phyloP scores from a whole-genome alignment of 2,329 filamentous ascomycete species.

The Hypoxylon rubiginosum region DNA sequence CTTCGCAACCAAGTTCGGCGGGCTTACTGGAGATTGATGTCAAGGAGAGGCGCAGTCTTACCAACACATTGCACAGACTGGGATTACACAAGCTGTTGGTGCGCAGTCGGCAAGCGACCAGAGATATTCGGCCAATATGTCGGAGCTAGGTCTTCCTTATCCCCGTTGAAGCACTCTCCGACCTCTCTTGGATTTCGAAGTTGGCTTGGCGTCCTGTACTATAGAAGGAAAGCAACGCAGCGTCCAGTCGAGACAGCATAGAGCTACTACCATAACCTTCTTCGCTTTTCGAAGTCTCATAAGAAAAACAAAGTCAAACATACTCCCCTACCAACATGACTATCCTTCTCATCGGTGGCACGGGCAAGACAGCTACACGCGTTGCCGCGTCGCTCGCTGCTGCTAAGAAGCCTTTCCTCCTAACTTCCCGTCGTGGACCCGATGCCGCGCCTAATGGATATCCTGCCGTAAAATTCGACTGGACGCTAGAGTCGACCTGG shows the following conservation, averaged over 20 bases:
- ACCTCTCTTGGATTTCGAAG: not conserved
- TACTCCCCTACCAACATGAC: conserved; percentile 33
- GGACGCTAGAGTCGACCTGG: conserved; percentile 40
- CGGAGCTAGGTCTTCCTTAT: not conserved
- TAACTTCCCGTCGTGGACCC: conserved; percentile 36
- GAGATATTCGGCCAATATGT: not conserved
- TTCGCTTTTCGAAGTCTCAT: not conserved
- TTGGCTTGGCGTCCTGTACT: not conserved
- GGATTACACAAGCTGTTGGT: not conserved
- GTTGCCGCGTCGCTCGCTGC: conserved; percentile 35
- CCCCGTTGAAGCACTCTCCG: not conserved
- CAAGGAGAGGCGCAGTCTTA: too few species aligned
- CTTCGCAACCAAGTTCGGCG: not conserved
- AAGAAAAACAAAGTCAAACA: not conserved
- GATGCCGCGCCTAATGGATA: conserved; percentile 15
- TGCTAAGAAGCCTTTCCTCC: conserved; percentile 35
- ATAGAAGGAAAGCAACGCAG: not conserved
- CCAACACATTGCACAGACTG: not conserved
- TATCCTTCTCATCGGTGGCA: conserved; percentile 41
- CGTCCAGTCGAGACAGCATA: not conserved
- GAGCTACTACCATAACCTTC: not conserved
- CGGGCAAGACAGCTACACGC: conserved; percentile 42
- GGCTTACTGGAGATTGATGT: not conserved
- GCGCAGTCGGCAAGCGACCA: not conserved
- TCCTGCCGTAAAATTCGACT: conserved; percentile 35